Evolutionary conservation across 2,329 filamentous ascomycete species (phyloP), one percentile per base, ranked within the genome.

Genomic region (Trichoderma atrobrunneum): DNA sequence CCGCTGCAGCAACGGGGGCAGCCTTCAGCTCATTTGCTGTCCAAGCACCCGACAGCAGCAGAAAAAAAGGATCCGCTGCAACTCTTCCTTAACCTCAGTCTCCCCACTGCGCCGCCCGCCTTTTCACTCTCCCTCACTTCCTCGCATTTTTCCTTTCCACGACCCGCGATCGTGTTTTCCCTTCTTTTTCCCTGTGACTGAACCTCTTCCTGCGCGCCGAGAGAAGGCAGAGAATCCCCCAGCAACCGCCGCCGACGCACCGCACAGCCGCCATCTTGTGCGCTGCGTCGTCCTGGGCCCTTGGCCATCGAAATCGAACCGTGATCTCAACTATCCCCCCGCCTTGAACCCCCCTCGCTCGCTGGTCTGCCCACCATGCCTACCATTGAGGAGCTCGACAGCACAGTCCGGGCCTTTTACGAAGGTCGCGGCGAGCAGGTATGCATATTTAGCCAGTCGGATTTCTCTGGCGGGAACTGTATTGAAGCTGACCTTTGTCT

Each of bases 371-470:
- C 71, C 77, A 85, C 81, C 82, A 91, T 91, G 90, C 86, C 89
- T 82, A 86, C 92, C 79, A 95, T 99, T 84, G 90, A 92, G 83
- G 96, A 99, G 90, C 91, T 99, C 87, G 96, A 99, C 89, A 91
- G 88, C 83, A 96, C 94, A 77, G 95, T 98, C 88, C 95, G 93
- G 82, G 91, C 93, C 86, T 98, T 99, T 85, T 99, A 97, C 81
- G 95, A 98, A 86, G 95, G 95, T 82, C 93, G 95, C 83, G 96
- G 96, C 78, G 94, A 98, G 74, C 89, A 94, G 87, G 94, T 97
- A 87, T 79, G 91, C 85, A 74, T 70, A 51, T 26, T 56, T 34
- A 24, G 48, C 39, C 12, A n/a, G 24, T 51, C 36, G 12, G n/a
- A 24, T 28, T 26, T 70, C 60, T 28, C 28, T 69, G 11, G 30